Base-by-base conservation (phyloP, 495 filamentous ascomycete genomes). In the Bryoglossum gracile region DNA sequence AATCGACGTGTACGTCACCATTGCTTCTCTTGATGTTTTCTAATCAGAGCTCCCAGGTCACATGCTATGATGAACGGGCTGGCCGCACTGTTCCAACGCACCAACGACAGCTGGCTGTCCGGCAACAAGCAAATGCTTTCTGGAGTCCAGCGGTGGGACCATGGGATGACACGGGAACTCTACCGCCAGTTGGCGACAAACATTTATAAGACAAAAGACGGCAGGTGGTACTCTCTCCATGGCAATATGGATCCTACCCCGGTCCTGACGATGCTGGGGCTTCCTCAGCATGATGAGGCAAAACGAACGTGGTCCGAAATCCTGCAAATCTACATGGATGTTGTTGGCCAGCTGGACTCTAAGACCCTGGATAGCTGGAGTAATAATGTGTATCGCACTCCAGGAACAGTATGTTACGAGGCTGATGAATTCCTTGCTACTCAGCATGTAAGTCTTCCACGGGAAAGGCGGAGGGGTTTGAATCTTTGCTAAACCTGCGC, bases 171-270 rank as follows among this genome's bases (percentile, higher is more conserved):
- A 10, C 35, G 35, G 5, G 35, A 38, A 17, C 16, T 38, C 8
- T 38, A 38, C 35, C 35, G 35, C 5, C 35, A 38, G 17, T 38
- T 38, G 16, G 35, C 35, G 8, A 38, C 35, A 38, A 38, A 38
- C 16, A 38, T 38, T 38, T 38, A 38, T 16, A 38, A 38, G 35
- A 38, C 35, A 8, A 38, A 38, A 38, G 35, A 38, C 17, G 35
- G 35, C 5, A 8, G 16, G 5, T 38, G 35, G 35, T 38, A 38
- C 16, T 9, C 8, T 9, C 35, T 38, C 16, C 35, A 38, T 17
- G 35, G 35, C 8, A 38, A 38, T 16, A 38, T 38, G 35, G 35
- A 38, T 17, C 35, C 35, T 9, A 38, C 35, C 8, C 35, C 35
- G 16, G 8, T 38, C 5, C 35, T 38, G 8, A 38, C 8, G 5